Conservation (phyloP, 192 early-diverging fungal species). For the Funneliformis geosporum region DNA sequence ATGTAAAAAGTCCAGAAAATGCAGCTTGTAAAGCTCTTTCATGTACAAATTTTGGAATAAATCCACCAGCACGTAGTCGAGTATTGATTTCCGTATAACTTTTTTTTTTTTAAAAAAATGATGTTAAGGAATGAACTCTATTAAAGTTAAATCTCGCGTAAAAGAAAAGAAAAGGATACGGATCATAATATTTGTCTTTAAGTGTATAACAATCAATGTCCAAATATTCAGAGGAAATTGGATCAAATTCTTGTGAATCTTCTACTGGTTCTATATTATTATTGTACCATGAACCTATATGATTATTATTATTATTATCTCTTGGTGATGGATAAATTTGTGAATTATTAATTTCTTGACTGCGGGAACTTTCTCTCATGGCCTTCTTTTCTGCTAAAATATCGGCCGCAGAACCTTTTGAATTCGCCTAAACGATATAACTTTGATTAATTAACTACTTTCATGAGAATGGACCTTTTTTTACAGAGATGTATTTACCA, state of each 20-base stretch:
- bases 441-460: too few relatives aligned
- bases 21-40: slow-evolving; percentile 25
- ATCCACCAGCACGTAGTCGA: slow-evolving; percentile 12
- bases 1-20: slow-evolving; percentile 25
- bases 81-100: background rate
- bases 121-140: background rate
- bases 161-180: slow-evolving; percentile 13
- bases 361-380: slow-evolving; percentile 24
- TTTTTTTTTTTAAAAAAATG: background rate
- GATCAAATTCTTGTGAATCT: slow-evolving; percentile 12
- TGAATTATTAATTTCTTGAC: background rate
- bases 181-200: slow-evolving; percentile 26
- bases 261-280: background rate
- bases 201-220: slow-evolving; percentile 22
- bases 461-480: background rate
- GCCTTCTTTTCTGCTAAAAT: slow-evolving; percentile 39
- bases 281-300: background rate
- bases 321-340: background rate
- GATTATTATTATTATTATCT: too few relatives aligned
- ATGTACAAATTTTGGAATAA: slow-evolving; percentile 2
- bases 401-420: slow-evolving; percentile 41
- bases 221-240: slow-evolving; percentile 18
- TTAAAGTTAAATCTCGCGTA: background rate
- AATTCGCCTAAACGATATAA: slow-evolving; percentile 25
- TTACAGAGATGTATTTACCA: slow-evolving; percentile 35